A percentile compares a stretch with the other conserved stretches of the same genome.
These are phyloP conservation scores for Neonectria neomacrospora DNA, from an alignment of 2,329 filamentous ascomycete genomes.

Conservation along the genomic window DNA sequence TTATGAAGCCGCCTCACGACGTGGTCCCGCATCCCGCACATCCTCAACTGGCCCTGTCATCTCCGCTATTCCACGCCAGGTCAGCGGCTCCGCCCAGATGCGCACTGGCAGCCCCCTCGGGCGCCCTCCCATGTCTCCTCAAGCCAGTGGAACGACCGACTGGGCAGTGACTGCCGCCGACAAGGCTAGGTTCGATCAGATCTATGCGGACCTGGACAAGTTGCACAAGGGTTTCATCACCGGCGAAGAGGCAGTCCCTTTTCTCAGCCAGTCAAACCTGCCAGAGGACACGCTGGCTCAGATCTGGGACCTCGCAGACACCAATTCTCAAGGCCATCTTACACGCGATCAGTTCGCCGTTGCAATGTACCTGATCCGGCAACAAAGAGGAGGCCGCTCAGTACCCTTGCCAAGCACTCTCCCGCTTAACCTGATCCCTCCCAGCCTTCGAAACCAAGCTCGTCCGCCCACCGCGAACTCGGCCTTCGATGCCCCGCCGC, in stretches of 20 bases:
- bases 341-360: conserved; percentile 94
- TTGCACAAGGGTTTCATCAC: conserved; percentile 84
- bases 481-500: conserved; percentile 61
- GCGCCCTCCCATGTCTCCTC: conserved; percentile 59
- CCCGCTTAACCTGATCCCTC: conserved; percentile 84
- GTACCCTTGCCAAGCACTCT: conserved; percentile 77
- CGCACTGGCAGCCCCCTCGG: conserved; percentile 69
- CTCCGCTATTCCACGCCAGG: conserved; percentile 81
- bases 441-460: conserved; percentile 77
- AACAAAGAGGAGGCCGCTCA: conserved; percentile 79
- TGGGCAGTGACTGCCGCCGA: conserved; percentile 88
- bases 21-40: conserved; percentile 61
- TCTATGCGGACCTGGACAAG: conserved; percentile 87
- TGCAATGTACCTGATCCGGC: conserved; percentile 95
- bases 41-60: conserved; percentile 64
- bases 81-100: conserved; percentile 76
- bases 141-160: conserved; percentile 60
- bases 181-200: conserved; percentile 86
- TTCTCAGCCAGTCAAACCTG: conserved; percentile 92
- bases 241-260: conserved; percentile 92
- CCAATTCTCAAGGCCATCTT: conserved; percentile 87
- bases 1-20: conserved; percentile 88
- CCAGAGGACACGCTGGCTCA: conserved; percentile 90
- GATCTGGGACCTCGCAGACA: conserved; percentile 97
- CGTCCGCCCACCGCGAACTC: conserved; percentile 63